phyloP scores from a whole-genome alignment of 2,329 filamentous ascomycete genomes.

The Sporothrix inflata region DNA sequence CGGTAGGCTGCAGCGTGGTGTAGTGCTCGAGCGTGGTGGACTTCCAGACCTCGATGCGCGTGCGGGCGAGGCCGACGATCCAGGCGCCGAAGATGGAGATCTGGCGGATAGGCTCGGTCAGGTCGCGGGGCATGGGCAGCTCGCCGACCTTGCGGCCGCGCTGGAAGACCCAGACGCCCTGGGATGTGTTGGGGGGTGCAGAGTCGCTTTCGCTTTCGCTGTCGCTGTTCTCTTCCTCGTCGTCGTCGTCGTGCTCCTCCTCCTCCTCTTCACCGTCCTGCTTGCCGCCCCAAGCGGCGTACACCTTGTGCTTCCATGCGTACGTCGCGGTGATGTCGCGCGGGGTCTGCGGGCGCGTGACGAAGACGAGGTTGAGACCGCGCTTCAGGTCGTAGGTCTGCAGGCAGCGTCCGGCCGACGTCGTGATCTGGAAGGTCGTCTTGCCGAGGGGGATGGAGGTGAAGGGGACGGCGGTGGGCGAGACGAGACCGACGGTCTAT shows the following conservation, averaged over 20 bases:
- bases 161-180: conserved; percentile 89
- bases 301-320: conserved; percentile 84
- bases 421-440: conserved; percentile 96
- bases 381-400: conserved; percentile 95
- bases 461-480: conserved; percentile 87
- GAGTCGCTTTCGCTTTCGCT: background rate
- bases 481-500: conserved; percentile 90
- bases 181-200: conserved; percentile 39
- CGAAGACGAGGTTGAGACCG: conserved; percentile 89
- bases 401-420: conserved; percentile 83
- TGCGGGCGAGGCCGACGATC: conserved; percentile 79
- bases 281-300: conserved; percentile 82
- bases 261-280: conserved; percentile 18
- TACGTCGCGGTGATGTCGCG: conserved; percentile 81
- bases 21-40: conserved; percentile 83
- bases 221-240: background rate
- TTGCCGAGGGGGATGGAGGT: conserved; percentile 87
- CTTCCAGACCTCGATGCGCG: conserved; percentile 87
- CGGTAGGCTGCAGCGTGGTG: conserved; percentile 72
- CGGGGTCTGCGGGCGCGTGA: conserved; percentile 88
- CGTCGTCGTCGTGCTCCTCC: background rate
- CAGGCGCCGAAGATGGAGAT: conserved; percentile 86
- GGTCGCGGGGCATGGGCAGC: conserved; percentile 67
- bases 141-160: conserved; percentile 82
- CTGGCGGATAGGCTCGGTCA: conserved; percentile 72